A percentile compares a stretch with the other conserved stretches of the same genome.
phyloP scores from a whole-genome alignment of 1,139 yeast species.

The Scheffersomyces parashehatae region DNA sequence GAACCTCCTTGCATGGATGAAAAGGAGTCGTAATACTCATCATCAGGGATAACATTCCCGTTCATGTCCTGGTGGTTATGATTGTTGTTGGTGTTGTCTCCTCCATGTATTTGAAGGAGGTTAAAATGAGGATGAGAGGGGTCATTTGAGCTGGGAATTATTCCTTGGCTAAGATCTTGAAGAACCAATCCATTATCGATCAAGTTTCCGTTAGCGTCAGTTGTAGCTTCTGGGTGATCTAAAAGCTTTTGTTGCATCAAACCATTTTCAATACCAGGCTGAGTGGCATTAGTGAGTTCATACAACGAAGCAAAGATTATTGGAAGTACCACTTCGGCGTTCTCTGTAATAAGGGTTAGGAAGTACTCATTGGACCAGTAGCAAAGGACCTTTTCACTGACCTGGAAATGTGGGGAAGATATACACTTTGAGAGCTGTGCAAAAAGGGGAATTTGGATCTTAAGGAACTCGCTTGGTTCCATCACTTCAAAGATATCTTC shows the following conservation, averaged over 20 bases:
- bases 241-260: constrained; percentile 43
- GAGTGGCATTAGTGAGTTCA: constrained; percentile 66
- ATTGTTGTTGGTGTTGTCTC: constrained; percentile 7
- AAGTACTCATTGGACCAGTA: constrained; percentile 96
- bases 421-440: constrained; percentile 94
- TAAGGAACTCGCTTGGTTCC: constrained; percentile 89
- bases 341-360: constrained; percentile 83
- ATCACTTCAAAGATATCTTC: constrained; percentile 96
- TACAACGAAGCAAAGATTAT: constrained; percentile 88
- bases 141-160: constrained; percentile 19
- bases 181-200: constrained; percentile 42
- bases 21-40: constrained; percentile 48
- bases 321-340: constrained; percentile 89
- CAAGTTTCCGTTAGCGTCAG: constrained; percentile 50
- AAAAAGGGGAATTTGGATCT: constrained; percentile 90
- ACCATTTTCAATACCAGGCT: constrained; percentile 52
- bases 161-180: constrained; percentile 20
- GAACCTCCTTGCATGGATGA: constrained; percentile 34
- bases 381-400: constrained; percentile 90
- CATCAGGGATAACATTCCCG: constrained; percentile 39
- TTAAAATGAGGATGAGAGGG: constrained; percentile 19
- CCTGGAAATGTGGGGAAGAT: constrained; percentile 95
- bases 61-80: constrained; percentile 14
- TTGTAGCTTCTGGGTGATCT: constrained; percentile 42
- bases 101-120: constrained; percentile 12